phyloP scores from a whole-genome alignment of 495 filamentous ascomycete genomes.

The Clohesyomyces aquaticus region DNA sequence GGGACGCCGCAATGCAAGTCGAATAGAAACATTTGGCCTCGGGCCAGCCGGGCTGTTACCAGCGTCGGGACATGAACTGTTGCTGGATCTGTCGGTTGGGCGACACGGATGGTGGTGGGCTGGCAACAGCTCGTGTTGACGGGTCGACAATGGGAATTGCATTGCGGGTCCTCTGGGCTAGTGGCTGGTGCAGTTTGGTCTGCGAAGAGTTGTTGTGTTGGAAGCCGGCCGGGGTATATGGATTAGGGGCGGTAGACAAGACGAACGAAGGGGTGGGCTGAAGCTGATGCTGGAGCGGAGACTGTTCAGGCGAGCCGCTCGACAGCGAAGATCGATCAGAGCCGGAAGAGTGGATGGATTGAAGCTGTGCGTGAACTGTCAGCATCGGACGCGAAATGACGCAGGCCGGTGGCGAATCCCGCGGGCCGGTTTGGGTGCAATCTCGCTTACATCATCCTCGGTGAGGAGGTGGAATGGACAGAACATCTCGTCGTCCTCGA shows the following conservation, averaged over 20 bases:
- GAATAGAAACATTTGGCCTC: slow-evolving; percentile 34
- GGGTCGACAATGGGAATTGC: slow-evolving; percentile 99
- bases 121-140: slow-evolving; percentile 84
- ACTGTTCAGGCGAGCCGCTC: slow-evolving; percentile 91
- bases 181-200: slow-evolving; percentile 82
- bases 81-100: slow-evolving; percentile 80
- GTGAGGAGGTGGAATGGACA: slow-evolving; percentile 86
- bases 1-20: slow-evolving; percentile 40
- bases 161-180: slow-evolving; percentile 85
- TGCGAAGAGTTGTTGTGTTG: slow-evolving; percentile 56
- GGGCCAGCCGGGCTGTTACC: slow-evolving; percentile 52
- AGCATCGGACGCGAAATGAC: slow-evolving; percentile 22
- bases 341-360: slow-evolving; percentile 81
- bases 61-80: slow-evolving; percentile 60
- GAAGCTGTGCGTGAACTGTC: slow-evolving; percentile 60
- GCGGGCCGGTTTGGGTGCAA: not conserved
- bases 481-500: slow-evolving; percentile 97
- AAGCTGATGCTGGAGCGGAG: slow-evolving; percentile 78
- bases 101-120: slow-evolving; percentile 88
- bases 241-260: slow-evolving; percentile 73
- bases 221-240: slow-evolving; percentile 66
- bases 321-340: slow-evolving; percentile 95
- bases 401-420: slow-evolving; percentile 8
- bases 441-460: slow-evolving; percentile 86
- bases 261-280: slow-evolving; percentile 80